Base-by-base conservation (phyloP, 495 filamentous ascomycete genomes). In the Xylaria castorea region DNA sequence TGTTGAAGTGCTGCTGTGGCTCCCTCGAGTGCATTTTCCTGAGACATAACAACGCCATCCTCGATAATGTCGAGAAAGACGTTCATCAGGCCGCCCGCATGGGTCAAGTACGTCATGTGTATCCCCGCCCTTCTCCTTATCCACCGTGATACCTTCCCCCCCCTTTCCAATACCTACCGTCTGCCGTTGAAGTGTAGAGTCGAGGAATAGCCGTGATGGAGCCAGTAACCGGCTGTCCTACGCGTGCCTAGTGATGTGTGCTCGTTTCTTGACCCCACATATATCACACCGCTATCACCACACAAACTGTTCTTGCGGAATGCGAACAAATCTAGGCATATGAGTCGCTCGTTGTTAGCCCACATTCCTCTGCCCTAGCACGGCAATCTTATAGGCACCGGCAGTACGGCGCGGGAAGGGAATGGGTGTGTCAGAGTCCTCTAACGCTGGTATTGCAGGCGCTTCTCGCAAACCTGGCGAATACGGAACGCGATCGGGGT, bases 401-500 rank as follows among this genome's bases (percentile, higher is more conserved):
- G 18, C n/a, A 22, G 40, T 32, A 50, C 32, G 68, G 48, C 8
- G 73, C 71, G 62, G 71, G 60, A n/a, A 63, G 72, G 74, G 75
- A 60, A 87, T 87, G 83, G 61, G 62, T 7, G 70, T 63, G 25
- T 74, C 69, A 20, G 2, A 61, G 73, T 34, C 72, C 70, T 76
- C 91, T 94, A 82, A 94, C 89, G 22, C 93, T 92, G 83, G 81
- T 90, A 51, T 82, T 94, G 66, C 91, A 98, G 95, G 93, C 95
- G 44, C 85, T 99, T 48, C 89, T 99, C 22, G 89, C 91, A 64
- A 92, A 97, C 80, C 93, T 97, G 86, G 91, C 90, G 25, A 93
- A 97, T 78, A 92, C 94, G 65, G 94, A 97, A 85, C 87, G 90
- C 66, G 93, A 97, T 76, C 91, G 96, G 20, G 80, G 82, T 57